phyloP scores from a whole-genome alignment of 2,329 filamentous ascomycete species.

The Monilinia fructigena region DNA sequence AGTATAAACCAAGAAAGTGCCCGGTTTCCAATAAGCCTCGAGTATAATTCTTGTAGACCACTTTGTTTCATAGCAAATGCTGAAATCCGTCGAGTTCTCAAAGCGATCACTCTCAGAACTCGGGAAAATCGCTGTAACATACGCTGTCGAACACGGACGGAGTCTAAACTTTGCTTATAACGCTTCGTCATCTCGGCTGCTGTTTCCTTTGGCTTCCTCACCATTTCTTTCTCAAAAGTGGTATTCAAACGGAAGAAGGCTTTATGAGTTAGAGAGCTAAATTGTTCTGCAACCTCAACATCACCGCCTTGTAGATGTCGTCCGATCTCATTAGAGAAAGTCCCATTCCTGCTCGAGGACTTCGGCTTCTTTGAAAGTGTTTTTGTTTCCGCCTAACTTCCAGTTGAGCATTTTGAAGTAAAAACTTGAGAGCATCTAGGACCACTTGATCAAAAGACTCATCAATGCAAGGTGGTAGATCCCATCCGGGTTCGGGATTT shows the following conservation, averaged over 20 bases:
- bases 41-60: slow-evolving; percentile 72
- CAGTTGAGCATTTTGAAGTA: slow-evolving; percentile 99
- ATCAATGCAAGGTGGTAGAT: slow-evolving; percentile 91
- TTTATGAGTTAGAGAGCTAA: slow-evolving; percentile 90
- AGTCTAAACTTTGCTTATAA: slow-evolving; percentile 93
- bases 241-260: slow-evolving; percentile 82
- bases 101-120: slow-evolving; percentile 88
- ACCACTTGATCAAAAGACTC: slow-evolving; percentile 93
- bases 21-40: slow-evolving; percentile 76
- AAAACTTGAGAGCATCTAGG: slow-evolving; percentile 87
- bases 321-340: slow-evolving; percentile 91
- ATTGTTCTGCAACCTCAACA: slow-evolving; percentile 96
- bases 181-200: slow-evolving; percentile 90
- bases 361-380: slow-evolving; percentile 98
- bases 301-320: slow-evolving; percentile 89
- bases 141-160: slow-evolving; percentile 89
- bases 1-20: slow-evolving; percentile 82
- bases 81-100: slow-evolving; percentile 95
- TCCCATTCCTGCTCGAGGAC: slow-evolving; percentile 97
- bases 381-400: slow-evolving; percentile 96
- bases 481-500: slow-evolving; percentile 87
- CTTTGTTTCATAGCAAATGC: slow-evolving; percentile 71
- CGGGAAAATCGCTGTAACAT: slow-evolving; percentile 95
- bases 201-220: slow-evolving; percentile 79
- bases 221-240: slow-evolving; percentile 89